phyloP scores from a whole-genome alignment of 768 basidiomycete species.

The Hortiboletus campestris region DNA sequence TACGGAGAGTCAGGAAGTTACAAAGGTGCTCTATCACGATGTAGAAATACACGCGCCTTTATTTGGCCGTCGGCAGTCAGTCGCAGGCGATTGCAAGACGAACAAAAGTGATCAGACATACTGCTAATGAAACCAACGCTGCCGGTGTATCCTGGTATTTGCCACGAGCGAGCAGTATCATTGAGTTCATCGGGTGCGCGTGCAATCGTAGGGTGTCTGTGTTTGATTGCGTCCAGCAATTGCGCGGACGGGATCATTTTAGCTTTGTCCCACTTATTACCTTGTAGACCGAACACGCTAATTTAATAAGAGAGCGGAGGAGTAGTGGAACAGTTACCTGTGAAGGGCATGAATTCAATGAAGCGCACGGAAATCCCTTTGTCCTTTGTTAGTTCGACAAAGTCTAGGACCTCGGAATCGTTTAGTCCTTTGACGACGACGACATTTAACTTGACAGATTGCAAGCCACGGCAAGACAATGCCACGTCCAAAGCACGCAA shows the following conservation, averaged over 20 bases:
- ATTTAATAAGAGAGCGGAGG: slow-evolving; percentile 3
- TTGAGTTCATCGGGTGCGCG: slow-evolving; percentile 66
- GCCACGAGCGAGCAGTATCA: slow-evolving; percentile 81
- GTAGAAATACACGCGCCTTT: slow-evolving; percentile 50
- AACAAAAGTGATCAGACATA: slow-evolving; percentile 93
- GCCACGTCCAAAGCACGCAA: slow-evolving; percentile 65
- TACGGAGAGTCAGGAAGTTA: slow-evolving; percentile 3
- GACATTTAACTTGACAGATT: slow-evolving; percentile 77
- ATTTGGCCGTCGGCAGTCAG: slow-evolving; percentile 91
- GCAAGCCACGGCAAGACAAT: slow-evolving; percentile 46
- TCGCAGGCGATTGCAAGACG: slow-evolving; percentile 78
- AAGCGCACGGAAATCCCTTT: slow-evolving; percentile 71
- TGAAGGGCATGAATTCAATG: slow-evolving; percentile 95
- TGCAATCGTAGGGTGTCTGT: slow-evolving; percentile 46
- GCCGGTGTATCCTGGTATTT: slow-evolving; percentile 67
- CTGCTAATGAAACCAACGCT: slow-evolving; percentile 86
- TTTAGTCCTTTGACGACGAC: slow-evolving; percentile 83
- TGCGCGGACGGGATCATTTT: slow-evolving; percentile 81
- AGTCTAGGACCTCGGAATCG: slow-evolving; percentile 74
- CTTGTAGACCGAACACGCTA: slow-evolving; percentile 35
- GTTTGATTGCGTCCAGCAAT: slow-evolving; percentile 51
- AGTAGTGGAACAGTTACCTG: slow-evolving; percentile 44
- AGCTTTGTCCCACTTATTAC: slow-evolving; percentile 79
- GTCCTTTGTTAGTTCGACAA: slow-evolving; percentile 72
- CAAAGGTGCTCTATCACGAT: not conserved